These are phyloP conservation scores for Agapanthus africanus DNA, from an alignment of 106 monocot genomes.

Conservation along the genomic window DNA sequence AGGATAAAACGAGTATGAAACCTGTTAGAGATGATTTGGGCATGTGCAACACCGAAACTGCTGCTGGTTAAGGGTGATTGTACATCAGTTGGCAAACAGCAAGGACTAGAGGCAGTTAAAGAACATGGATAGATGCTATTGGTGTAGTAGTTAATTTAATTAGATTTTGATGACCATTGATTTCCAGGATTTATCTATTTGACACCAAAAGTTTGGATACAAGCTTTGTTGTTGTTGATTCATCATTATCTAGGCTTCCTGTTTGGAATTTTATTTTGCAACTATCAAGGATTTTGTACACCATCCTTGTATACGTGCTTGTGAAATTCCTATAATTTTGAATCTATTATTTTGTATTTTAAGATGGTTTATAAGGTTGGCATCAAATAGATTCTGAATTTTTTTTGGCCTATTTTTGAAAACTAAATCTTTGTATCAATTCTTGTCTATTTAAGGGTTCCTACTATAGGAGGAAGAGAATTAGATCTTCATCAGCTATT, in stretches of 20 bases:
- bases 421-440: constrained; percentile 1
- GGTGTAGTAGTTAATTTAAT: too few species aligned
- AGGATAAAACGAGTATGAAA: too few species aligned
- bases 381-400: not conserved
- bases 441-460: constrained; percentile 47
- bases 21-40: too few species aligned
- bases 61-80: not conserved
- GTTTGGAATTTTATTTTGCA: not conserved
- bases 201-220: not conserved
- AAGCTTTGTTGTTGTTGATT: not conserved
- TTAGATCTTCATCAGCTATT: constrained; percentile 91
- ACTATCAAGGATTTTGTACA: not conserved
- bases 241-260: not conserved
- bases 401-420: not conserved
- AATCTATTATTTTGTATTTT: not conserved
- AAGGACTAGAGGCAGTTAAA: not conserved
- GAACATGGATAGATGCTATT: too few species aligned
- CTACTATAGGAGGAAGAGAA: constrained; percentile 83
- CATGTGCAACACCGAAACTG: too few species aligned
- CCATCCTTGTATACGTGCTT: not conserved
- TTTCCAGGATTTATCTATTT: too few species aligned
- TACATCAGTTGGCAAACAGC: not conserved
- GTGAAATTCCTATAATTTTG: not conserved
- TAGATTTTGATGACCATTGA: too few species aligned
- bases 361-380: not conserved